Evolutionary conservation across 2,329 filamentous ascomycete species (phyloP).

Genomic region (Cryphonectria nitschkei): DNA sequence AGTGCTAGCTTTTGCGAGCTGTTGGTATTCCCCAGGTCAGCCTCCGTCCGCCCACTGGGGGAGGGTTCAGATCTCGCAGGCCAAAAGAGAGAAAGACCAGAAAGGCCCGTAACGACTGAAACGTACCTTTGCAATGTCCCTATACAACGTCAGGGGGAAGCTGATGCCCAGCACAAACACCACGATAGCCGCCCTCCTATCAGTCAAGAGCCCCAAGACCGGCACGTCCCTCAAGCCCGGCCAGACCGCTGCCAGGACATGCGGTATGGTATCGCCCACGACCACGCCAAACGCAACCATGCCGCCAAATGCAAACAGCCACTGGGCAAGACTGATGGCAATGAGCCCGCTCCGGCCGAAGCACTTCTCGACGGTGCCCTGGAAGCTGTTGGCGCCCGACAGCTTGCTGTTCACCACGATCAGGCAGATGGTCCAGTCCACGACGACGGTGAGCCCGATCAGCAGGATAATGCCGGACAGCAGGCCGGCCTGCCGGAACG

Average conservation of each 20-base stretch:
- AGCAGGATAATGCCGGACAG: slow-evolving; percentile 79
- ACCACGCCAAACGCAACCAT: slow-evolving; percentile 99
- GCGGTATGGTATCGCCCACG: slow-evolving; percentile 93
- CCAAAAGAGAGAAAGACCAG: too few relatives aligned
- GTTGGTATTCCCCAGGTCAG: slow-evolving; percentile 29
- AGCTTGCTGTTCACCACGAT: slow-evolving; percentile 98
- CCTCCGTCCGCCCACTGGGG: neutral
- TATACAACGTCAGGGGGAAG: slow-evolving; percentile 88
- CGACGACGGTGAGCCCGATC: slow-evolving; percentile 75
- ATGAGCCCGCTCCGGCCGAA: slow-evolving; percentile 87
- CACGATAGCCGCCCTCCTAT: slow-evolving; percentile 84
- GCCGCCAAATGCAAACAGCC: slow-evolving; percentile 97
- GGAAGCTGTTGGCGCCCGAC: slow-evolving; percentile 90
- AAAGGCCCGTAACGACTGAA: neutral
- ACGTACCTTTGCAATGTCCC: slow-evolving; percentile 92
- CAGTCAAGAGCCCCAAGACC: slow-evolving; percentile 79
- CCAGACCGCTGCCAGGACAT: slow-evolving; percentile 82
- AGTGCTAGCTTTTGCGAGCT: slow-evolving; percentile 95
- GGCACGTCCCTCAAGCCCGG: slow-evolving; percentile 73
- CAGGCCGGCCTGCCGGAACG: slow-evolving; percentile 90
- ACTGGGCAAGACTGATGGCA: slow-evolving; percentile 88
- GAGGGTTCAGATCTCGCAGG: neutral
- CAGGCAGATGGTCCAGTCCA: slow-evolving; percentile 97
- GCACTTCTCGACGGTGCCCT: slow-evolving; percentile 93
- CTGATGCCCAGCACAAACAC: slow-evolving; percentile 84